Conservation (phyloP, 2,329 filamentous ascomycete genomes). For the Phialemonium atrogriseum region DNA sequence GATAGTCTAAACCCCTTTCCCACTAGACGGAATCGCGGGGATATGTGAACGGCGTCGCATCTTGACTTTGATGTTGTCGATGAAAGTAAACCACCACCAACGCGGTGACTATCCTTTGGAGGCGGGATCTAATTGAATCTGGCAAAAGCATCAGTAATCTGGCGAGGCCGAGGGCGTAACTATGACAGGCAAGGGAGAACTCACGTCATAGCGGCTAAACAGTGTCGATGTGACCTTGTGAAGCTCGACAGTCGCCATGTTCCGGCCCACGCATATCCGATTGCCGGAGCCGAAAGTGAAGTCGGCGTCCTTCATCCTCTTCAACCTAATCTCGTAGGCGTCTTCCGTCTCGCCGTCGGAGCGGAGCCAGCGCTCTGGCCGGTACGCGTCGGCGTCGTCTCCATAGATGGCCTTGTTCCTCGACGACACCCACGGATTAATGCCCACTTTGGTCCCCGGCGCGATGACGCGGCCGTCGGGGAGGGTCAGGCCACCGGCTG, state of each 20-base stretch:
- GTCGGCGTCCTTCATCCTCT: constrained; percentile 25
- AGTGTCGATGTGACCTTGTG: constrained; percentile 32
- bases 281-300: constrained; percentile 24
- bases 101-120: too few relatives aligned
- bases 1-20: too few relatives aligned
- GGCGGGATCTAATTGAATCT: too few relatives aligned
- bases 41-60: too few relatives aligned
- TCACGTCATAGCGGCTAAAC: constrained; percentile 26
- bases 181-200: too few relatives aligned
- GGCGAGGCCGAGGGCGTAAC: too few relatives aligned
- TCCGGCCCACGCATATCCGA: constrained; percentile 23
- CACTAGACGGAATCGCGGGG: too few relatives aligned
- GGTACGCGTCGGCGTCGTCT: constrained; percentile 32
- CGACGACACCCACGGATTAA: constrained; percentile 26
- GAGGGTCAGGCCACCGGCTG: constrained; percentile 10
- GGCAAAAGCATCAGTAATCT: too few relatives aligned
- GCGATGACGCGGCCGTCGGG: constrained; percentile 11
- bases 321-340: constrained; percentile 22
- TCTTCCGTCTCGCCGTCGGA: constrained; percentile 22
- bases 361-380: constrained; percentile 36
- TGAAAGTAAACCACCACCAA: too few relatives aligned
- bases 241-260: constrained; percentile 23
- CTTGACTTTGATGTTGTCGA: too few relatives aligned
- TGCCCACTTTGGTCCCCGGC: constrained; percentile 17
- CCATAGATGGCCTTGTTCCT: constrained; percentile 31